Evolutionary conservation across 2,329 filamentous ascomycete genomes (phyloP).

Genomic region (Tolypocladium pustulatum): DNA sequence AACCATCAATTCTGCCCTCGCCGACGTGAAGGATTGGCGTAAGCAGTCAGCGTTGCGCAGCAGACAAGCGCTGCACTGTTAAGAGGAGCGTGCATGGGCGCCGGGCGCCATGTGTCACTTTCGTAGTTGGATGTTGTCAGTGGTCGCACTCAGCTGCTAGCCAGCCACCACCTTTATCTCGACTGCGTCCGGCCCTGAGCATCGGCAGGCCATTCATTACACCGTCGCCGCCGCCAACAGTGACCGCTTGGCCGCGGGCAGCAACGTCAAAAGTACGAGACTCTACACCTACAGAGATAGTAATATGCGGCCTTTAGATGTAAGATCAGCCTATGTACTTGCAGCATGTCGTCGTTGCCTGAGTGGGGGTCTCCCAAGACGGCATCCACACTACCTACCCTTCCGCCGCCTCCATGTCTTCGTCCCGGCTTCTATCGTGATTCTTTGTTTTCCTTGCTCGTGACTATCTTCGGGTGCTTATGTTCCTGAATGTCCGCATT

Average conservation of each 20-base stretch:
- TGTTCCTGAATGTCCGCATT: neutral
- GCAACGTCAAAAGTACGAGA: neutral
- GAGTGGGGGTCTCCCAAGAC: neutral
- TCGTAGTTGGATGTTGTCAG: neutral
- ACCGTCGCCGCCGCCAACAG: neutral
- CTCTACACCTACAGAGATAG: neutral
- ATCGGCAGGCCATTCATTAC: neutral
- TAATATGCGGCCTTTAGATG: neutral
- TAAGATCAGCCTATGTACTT: neutral
- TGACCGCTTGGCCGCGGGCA: neutral
- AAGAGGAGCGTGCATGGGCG: neutral
- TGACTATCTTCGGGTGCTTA: neutral
- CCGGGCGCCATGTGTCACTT: neutral
- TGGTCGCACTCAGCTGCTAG: neutral
- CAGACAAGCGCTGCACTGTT: neutral
- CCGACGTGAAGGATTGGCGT: neutral
- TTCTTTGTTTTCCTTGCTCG: neutral
- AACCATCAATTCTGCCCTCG: neutral
- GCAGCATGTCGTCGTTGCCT: neutral
- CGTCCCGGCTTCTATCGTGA: neutral
- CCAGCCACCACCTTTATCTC: neutral
- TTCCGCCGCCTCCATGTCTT: neutral
- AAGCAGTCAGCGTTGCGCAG: neutral
- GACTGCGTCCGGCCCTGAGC: neutral
- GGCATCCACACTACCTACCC: neutral